Conservation (phyloP, 306 rosid species). For the Erythrophleum fordii region DNA sequence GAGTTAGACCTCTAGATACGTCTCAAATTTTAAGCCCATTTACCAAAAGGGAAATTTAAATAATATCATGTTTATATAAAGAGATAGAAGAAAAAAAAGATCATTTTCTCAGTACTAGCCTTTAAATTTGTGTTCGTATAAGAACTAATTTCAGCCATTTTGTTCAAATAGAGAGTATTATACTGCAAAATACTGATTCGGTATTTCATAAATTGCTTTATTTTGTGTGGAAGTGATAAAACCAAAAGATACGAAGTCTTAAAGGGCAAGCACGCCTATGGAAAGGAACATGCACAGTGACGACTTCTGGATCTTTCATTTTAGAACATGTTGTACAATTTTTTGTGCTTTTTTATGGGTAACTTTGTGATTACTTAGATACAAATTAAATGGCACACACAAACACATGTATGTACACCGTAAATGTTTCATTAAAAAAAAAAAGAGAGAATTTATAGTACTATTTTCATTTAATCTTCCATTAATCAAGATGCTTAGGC, state of each 20-base stretch:
- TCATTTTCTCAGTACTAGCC: too few relatives aligned
- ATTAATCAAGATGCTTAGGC: too few relatives aligned
- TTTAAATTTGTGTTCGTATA: not conserved
- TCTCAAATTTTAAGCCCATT: conserved; percentile 34
- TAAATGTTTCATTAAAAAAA: too few relatives aligned
- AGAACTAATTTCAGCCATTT: too few relatives aligned
- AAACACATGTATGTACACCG: too few relatives aligned
- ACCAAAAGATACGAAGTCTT: conserved; percentile 35
- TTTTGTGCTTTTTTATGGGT: too few relatives aligned
- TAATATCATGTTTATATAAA: conserved; percentile 7
- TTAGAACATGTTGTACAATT: conserved; percentile 26
- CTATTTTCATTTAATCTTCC: too few relatives aligned
- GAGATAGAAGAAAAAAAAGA: not conserved
- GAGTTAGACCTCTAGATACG: too few relatives aligned
- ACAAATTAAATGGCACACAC: too few relatives aligned
- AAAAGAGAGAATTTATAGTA: too few relatives aligned
- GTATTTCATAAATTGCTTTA: not conserved
- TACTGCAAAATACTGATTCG: too few relatives aligned
- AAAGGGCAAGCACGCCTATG: conserved; percentile 53
- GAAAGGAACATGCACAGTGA: conserved; percentile 45
- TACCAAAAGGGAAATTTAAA: not conserved
- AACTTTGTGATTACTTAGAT: not conserved
- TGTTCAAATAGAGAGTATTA: too few relatives aligned
- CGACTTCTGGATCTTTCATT: conserved; percentile 38
- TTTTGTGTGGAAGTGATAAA: conserved; percentile 37